A percentile compares a stretch with the other conserved stretches of the same genome.
phyloP scores from a whole-genome alignment of 2,329 filamentous ascomycete species.

The Laburnicola sp. region DNA sequence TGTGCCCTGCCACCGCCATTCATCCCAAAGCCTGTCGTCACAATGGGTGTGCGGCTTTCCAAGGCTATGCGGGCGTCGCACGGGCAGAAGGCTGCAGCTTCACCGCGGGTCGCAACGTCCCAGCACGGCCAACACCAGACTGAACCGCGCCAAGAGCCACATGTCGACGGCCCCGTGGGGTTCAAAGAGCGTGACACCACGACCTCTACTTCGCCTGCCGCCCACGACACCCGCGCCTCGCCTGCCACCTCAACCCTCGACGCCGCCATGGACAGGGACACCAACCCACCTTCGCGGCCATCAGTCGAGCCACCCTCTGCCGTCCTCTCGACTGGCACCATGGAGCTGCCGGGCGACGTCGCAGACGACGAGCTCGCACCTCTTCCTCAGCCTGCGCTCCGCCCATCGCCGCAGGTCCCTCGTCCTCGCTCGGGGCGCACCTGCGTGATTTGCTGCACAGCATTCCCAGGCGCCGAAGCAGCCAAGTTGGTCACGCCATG shows the following conservation, averaged over 20 bases:
- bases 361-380: neutral
- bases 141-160: constrained; percentile 13
- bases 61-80: constrained; percentile 29
- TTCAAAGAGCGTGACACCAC: neutral
- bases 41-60: constrained; percentile 27
- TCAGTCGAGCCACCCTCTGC: neutral
- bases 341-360: neutral
- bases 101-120: constrained; percentile 14
- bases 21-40: neutral
- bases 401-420: neutral
- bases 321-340: neutral
- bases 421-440: neutral
- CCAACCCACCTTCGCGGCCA: neutral
- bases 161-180: neutral
- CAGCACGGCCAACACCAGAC: constrained; percentile 15
- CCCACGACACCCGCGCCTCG: neutral
- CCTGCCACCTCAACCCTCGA: neutral
- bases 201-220: constrained; percentile 4
- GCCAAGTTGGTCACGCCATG: constrained; percentile 33
- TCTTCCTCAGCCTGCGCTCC: neutral
- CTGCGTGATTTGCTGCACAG: constrained; percentile 31
- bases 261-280: constrained; percentile 9
- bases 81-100: constrained; percentile 21
- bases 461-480: constrained; percentile 15
- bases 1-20: neutral